Base-by-base conservation (phyloP, 345 rosid genomes). In the Arabis hirsuta region DNA sequence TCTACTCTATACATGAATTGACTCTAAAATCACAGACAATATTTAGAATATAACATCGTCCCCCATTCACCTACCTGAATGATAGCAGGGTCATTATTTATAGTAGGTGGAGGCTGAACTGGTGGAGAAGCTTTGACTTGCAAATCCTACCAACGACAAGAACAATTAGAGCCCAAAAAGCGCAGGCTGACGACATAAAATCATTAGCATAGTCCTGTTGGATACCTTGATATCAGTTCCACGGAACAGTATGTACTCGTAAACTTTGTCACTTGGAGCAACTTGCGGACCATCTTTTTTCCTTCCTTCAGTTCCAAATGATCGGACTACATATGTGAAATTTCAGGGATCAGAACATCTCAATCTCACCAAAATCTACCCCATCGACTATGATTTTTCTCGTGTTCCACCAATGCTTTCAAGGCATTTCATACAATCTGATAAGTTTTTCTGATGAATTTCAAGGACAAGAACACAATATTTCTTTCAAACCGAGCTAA, bases 91-190 rank as follows among this genome's bases (percentile, higher is more conserved):
- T 93, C 98, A 80, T 90, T 88, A 80, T 87, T 86, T 56, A 90
- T 77, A 47, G 88, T 80, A 3, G 85, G 87, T n/a, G 81, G 62
- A 44, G 96, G 78, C 79, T 87, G 93, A 65, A 67, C 90, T 47
- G 92, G 96, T 26, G 96, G 89, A 68, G 96, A 90, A 62, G 96
- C 88, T 80, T 90, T 93, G 62, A 93, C 98, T 82, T 90, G 98
- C 69, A 93, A 82, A 77, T 93, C 98, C 98, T 93, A 81, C 51
- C 71, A 71, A 55, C 67, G 69, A 24, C 12, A 34, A 65, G 62
- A 65, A 19, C 2, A 72, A 6, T 56, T 3, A 56, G 14, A 6
- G 14, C 29, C 12, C 36, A 69, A 62, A 61, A 20, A 24, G 22
- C 12, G 24, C 5, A 75, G n/a, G 24, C 19, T 20, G 43, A 34